Base-by-base conservation (phyloP, 371 early-diverging fungal genomes). In the Syncephalastrum monosporum region DNA sequence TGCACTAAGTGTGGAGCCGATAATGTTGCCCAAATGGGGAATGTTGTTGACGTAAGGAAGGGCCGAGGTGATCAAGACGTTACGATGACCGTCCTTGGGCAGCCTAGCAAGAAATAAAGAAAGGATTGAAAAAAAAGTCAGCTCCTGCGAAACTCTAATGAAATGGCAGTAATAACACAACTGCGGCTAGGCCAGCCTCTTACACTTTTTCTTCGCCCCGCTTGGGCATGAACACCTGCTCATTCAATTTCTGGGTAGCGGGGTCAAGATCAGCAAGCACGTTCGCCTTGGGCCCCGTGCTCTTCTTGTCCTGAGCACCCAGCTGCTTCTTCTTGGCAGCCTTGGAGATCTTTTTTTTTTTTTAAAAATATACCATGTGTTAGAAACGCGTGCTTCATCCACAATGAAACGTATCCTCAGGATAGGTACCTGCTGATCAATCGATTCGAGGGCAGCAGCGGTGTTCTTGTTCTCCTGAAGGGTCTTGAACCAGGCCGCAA, bases 41-140 rank as follows among this genome's bases (percentile, higher is more conserved):
- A 97, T 91, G 71, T 99, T 99, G 86, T 99, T 99, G 56, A 99
- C 99, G 73, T 99, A 99, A 17, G 99, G 99, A 54, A 99, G 83
- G 15, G 99, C 99, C 47, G 91, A 90, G 16, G 99, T 99, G 61
- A 99, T 92, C 69, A 99, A 77, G 50, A 98, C 72, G 74, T 98
- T 98, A 47, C 87, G 83, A 61, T 86, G 72, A 16, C 84, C 88
- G 0, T 79, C 77, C 17, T 80, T 75, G 24, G 93, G 92, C 21
- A 84, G 75, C 48, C 86, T 84, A 59, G 14, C 4, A 27, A 7
- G n/a, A 16, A 33, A 33, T 33, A 33, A 33, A 33, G 21, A 21
- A 21, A 21, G 21, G 21, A 21, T 21, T 21, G 29, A 29, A 33
- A 10, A 29, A 27, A 43, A 57, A 58, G 10, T n/a, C 25, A 24